Percentiles rank a stretch among this genome's conserved stretches.
Evolutionary conservation across 2,329 filamentous ascomycete species (phyloP).

Genomic region (Clarireedia paspali): DNA sequence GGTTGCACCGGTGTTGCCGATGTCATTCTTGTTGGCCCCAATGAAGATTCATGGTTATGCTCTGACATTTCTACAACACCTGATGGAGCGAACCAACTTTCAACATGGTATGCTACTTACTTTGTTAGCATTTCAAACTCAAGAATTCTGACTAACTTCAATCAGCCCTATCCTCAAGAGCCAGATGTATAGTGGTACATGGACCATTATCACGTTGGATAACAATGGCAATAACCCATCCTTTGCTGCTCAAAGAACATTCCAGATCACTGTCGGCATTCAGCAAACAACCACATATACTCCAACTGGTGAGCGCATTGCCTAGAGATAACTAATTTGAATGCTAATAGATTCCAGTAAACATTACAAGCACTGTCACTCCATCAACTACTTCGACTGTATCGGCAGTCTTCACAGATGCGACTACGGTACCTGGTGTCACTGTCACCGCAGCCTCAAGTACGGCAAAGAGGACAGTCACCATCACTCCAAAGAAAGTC

Average conservation of each 20-base stretch:
- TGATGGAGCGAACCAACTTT: conserved; percentile 1
- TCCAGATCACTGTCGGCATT: not conserved
- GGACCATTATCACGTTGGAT: conserved; percentile 5
- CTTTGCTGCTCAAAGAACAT: conserved; percentile 7
- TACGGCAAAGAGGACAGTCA: not conserved
- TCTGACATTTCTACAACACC: conserved; percentile 1
- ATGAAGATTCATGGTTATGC: conserved; percentile 6
- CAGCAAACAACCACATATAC: conserved; percentile 1
- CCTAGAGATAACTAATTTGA: not conserved
- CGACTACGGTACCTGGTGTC: not conserved
- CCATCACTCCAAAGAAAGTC: not conserved
- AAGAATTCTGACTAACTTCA: not conserved
- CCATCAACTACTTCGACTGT: conserved; percentile 1
- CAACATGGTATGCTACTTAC: not conserved
- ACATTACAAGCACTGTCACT: conserved; percentile 1
- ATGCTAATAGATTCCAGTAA: conserved; percentile 1
- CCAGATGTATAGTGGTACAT: conserved; percentile 4
- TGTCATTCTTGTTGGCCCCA: conserved; percentile 5
- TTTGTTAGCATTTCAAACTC: not conserved
- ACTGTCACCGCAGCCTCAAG: not conserved
- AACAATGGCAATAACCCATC: conserved; percentile 4
- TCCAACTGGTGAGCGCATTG: not conserved
- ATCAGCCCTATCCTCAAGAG: conserved; percentile 1
- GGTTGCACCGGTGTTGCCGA: conserved; percentile 2
- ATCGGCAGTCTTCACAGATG: not conserved